phyloP scores from a whole-genome alignment of 768 basidiomycete species.

The Tylopilus sp. region DNA sequence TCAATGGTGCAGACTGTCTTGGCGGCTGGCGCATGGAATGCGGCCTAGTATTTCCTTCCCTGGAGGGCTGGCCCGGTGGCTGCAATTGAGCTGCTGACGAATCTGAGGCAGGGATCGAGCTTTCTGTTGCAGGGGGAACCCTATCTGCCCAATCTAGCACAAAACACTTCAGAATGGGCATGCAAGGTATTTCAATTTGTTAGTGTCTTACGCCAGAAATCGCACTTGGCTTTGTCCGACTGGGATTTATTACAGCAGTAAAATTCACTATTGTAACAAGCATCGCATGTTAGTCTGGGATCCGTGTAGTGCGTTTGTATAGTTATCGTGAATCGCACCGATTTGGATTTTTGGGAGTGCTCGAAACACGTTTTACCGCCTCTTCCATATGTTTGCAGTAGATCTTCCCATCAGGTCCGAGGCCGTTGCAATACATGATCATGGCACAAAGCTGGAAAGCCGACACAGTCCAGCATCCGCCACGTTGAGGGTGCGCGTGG shows the following conservation, averaged over 20 bases:
- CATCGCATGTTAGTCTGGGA: constrained; percentile 8
- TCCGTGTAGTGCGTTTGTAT: not conserved
- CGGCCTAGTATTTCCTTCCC: not conserved
- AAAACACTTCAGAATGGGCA: not conserved
- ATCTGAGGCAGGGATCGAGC: not conserved
- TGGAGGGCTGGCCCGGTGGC: not conserved
- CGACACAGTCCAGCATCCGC: not conserved
- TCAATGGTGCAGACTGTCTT: not conserved
- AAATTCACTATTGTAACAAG: constrained; percentile 30
- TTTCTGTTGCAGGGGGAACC: constrained; percentile 6
- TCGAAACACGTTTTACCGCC: constrained; percentile 33
- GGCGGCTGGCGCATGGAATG: not conserved
- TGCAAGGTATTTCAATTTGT: not conserved
- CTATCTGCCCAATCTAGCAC: constrained; percentile 35
- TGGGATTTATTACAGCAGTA: constrained; percentile 35
- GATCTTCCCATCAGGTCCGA: constrained; percentile 32
- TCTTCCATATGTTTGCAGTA: constrained; percentile 37
- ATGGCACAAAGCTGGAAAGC: not conserved
- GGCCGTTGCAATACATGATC: constrained; percentile 19
- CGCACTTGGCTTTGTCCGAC: constrained; percentile 14
- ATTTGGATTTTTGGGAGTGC: constrained; percentile 31
- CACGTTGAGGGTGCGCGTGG: not conserved
- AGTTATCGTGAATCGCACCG: constrained; percentile 33
- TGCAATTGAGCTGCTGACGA: not conserved
- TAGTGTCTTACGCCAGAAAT: constrained; percentile 43